Conservation (phyloP, 257 asterid genomes). For the Coffea eugenioides region DNA sequence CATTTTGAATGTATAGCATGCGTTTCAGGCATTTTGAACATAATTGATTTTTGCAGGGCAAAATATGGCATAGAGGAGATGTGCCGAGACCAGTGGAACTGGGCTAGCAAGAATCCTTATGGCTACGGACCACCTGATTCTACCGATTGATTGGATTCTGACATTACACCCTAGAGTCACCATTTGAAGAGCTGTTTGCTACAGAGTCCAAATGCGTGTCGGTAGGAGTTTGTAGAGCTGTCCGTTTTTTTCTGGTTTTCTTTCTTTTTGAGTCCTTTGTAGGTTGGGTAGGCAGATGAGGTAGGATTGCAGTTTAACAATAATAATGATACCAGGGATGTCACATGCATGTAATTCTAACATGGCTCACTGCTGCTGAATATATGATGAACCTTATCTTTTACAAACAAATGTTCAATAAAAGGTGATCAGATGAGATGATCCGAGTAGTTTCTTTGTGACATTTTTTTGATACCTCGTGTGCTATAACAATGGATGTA, state of each 20-base stretch:
- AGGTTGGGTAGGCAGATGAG: not conserved
- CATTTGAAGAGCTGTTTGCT: not conserved
- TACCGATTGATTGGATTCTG: slow-evolving; percentile 17
- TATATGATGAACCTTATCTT: not conserved
- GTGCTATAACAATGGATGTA: no score
- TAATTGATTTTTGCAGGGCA: slow-evolving; percentile 43
- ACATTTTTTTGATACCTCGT: not conserved
- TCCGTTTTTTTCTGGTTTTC: no score
- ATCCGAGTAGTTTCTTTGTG: not conserved
- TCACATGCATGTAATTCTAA: slow-evolving; percentile 1
- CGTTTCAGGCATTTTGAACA: not conserved
- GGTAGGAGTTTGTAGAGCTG: not conserved
- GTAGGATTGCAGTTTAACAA: not conserved
- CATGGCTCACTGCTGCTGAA: not conserved
- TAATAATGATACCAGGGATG: not conserved
- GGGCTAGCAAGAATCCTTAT: slow-evolving; percentile 96
- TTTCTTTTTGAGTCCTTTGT: not conserved
- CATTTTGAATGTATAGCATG: not conserved
- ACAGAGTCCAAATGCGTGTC: not conserved
- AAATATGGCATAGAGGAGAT: slow-evolving; percentile 76
- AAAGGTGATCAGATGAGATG: not conserved
- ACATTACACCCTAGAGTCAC: not conserved
- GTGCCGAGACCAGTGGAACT: slow-evolving; percentile 97
- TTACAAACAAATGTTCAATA: not conserved
- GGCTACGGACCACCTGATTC: slow-evolving; percentile 59